Conservation (phyloP, 306 rosid genomes). For the Vicia sativa region DNA sequence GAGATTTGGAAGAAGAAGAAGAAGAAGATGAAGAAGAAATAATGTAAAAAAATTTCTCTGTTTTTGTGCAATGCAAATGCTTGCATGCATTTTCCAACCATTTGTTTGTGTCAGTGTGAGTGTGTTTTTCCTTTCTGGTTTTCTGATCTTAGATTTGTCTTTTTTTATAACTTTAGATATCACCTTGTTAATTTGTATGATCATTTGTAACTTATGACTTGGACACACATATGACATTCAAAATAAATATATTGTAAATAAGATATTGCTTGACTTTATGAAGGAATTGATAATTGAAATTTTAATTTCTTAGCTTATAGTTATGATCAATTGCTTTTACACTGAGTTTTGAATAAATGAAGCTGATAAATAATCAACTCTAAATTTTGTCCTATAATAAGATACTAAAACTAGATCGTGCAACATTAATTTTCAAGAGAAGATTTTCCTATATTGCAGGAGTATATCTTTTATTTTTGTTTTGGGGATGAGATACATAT, state of each 20-base stretch:
- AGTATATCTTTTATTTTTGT: too few species aligned
- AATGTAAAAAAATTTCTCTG: slow-evolving; percentile 35
- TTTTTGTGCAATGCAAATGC: slow-evolving; percentile 33
- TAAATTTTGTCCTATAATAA: not conserved
- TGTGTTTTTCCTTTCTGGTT: slow-evolving; percentile 8
- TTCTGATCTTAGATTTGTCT: not conserved
- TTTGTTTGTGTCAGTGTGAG: slow-evolving; percentile 17
- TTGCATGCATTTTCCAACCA: slow-evolving; percentile 35
- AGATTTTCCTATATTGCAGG: too few species aligned
- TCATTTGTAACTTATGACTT: slow-evolving; percentile 5
- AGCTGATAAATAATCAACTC: not conserved
- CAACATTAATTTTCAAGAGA: not conserved
- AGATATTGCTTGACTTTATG: slow-evolving; percentile 1
- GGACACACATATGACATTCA: not conserved
- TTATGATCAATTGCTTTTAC: not conserved
- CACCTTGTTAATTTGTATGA: not conserved
- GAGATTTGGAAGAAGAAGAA: slow-evolving; percentile 41
- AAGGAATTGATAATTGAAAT: not conserved
- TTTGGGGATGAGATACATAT: too few species aligned
- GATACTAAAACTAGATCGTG: slow-evolving; percentile 1
- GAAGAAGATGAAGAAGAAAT: slow-evolving; percentile 29
- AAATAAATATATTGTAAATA: not conserved
- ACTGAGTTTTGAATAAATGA: not conserved
- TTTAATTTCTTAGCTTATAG: not conserved
- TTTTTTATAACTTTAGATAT: not conserved